These are phyloP conservation scores for Centaurea solstitialis DNA, from an alignment of 129 eudicot species.

Conservation along the genomic window DNA sequence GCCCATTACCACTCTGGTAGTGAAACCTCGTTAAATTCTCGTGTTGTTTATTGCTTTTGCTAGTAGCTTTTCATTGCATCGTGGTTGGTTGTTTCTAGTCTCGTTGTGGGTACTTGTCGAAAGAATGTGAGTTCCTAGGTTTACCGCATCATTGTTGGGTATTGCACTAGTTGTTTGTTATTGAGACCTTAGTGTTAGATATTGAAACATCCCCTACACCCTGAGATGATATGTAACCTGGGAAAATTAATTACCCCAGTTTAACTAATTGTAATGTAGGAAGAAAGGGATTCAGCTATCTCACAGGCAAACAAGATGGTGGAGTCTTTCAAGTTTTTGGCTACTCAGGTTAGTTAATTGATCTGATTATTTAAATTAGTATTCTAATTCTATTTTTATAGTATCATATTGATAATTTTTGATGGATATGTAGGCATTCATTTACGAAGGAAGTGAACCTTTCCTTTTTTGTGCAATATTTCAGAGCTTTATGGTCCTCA, in stretches of 20 bases:
- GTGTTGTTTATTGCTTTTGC: neutral
- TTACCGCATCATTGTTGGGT: neutral
- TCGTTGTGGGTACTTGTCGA: neutral
- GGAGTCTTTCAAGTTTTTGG: constrained; percentile 75
- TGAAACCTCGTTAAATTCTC: neutral
- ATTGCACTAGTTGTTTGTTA: neutral
- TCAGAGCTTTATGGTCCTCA: constrained; percentile 82
- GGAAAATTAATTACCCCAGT: neutral
- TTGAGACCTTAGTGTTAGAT: neutral
- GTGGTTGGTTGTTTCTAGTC: neutral
- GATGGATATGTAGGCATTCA: constrained; percentile 59
- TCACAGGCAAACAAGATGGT: constrained; percentile 85
- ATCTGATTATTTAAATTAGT: constrained; percentile 9
- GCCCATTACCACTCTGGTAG: neutral
- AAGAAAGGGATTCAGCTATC: constrained; percentile 66
- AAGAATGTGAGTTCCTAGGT: neutral
- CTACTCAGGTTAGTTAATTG: constrained; percentile 68
- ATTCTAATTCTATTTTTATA: neutral
- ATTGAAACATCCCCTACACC: neutral
- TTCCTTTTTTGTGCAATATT: constrained; percentile 72
- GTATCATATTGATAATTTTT: constrained; percentile 14
- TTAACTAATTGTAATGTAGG: constrained; percentile 43
- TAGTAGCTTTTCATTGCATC: neutral
- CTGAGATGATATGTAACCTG: neutral
- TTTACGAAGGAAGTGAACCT: constrained; percentile 84